Evolutionary conservation across 768 basidiomycete genomes (phyloP), one percentile per base, ranked within the genome.

Genomic region (Tricholoma saponaceum): DNA sequence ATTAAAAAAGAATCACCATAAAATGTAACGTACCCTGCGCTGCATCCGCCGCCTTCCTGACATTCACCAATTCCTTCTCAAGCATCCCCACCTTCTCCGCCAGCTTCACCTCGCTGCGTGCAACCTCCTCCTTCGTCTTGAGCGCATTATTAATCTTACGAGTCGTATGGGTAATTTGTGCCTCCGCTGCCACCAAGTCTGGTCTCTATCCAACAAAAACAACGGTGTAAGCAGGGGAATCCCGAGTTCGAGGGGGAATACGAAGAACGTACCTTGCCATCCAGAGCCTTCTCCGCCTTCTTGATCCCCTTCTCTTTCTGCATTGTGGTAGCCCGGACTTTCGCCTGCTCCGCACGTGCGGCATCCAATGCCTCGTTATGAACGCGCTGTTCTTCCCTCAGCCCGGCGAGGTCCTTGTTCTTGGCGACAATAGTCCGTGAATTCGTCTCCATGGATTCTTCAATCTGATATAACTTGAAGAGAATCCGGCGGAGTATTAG

Each of bases 381-480:
- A 39, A 74, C 72, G 18, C 78, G 79, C 66, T 92, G 90, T 56
- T 91, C 86, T 55, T 82, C 78, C 16, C 90, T 79, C 26, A 94
- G 74, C 2, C 81, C 84, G 1, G 76, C 75, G 16, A 98, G 78
- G 12, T 86, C 82, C 51, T 83, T 84, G 67, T 90, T 94, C 67
- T 89, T 87, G 54, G 77, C 78, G 47, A 84, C 81, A 58, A 98
- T 90, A 49, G 82, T 79, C 20, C 78, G 75, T 1, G 86, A 83
- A 57, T 92, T 90, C 47, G 75, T 76, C 63, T 89, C 85, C 33
- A 98, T 89, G 5, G 84, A 83, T 62, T 88, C 78, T 68, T 96
- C 90, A 57, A 98, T 90, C 70, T 96, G 92, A 67, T 82, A 98
- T 5, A 99, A 73, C 67, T 89, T 92, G 79, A 90, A 95, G 14